Evolutionary conservation across 192 early-diverging fungal species (phyloP).

Genomic region (Entomortierella chlamydospora): DNA sequence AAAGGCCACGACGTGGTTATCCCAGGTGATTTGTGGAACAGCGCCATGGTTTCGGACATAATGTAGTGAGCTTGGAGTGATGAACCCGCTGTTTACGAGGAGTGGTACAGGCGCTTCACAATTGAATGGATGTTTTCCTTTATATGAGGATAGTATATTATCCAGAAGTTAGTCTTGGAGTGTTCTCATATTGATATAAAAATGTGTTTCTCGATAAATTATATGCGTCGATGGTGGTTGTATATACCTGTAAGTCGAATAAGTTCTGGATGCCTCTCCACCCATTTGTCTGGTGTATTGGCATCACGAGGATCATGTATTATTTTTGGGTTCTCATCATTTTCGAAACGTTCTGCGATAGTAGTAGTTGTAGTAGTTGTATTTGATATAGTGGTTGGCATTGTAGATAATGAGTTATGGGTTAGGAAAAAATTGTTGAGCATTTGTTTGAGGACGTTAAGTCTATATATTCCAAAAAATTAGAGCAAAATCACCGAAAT

Average conservation of each 20-base stretch:
- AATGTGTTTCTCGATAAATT: too few relatives aligned
- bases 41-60: constrained; percentile 80
- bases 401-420: too few relatives aligned
- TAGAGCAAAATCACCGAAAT: too few relatives aligned
- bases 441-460: too few relatives aligned
- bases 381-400: too few relatives aligned
- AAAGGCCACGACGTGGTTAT: constrained; percentile 56
- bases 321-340: constrained; percentile 10
- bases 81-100: constrained; percentile 59
- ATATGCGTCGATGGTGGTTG: not conserved
- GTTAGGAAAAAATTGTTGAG: too few relatives aligned
- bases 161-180: not conserved
- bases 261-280: constrained; percentile 58
- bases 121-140: constrained; percentile 71
- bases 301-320: constrained; percentile 33
- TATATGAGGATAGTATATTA: not conserved
- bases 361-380: not conserved
- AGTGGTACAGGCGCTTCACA: constrained; percentile 37
- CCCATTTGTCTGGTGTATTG: constrained; percentile 62
- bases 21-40: constrained; percentile 65
- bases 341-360: not conserved
- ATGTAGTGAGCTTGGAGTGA: constrained; percentile 71
- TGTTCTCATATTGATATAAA: not conserved
- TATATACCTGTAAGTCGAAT: constrained; percentile 58
- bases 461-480: too few relatives aligned